phyloP scores from a whole-genome alignment of 495 filamentous ascomycete species.

The Aeminium ludgeri region DNA sequence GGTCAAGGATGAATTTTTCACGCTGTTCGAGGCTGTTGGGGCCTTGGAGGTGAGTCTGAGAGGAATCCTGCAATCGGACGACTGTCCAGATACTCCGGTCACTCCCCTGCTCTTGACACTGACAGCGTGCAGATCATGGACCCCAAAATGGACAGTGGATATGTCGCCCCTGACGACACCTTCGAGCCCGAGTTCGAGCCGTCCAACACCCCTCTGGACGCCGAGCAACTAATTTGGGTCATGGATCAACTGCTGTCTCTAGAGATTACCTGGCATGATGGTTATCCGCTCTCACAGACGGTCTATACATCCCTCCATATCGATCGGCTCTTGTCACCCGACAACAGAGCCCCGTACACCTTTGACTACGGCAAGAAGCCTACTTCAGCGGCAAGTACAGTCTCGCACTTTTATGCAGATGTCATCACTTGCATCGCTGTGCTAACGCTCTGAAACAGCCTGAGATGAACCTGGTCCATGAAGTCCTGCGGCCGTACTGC shows the following conservation, averaged over 20 bases:
- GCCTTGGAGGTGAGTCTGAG: slow-evolving; percentile 63
- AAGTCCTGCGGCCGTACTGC: slow-evolving; percentile 72
- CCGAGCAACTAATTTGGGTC: slow-evolving; percentile 73
- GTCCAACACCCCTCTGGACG: slow-evolving; percentile 39
- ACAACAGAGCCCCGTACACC: slow-evolving; percentile 47
- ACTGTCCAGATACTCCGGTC: not conserved
- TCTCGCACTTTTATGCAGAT: too few species aligned
- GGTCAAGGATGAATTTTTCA: slow-evolving; percentile 86
- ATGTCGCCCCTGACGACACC: slow-evolving; percentile 54
- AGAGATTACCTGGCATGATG: slow-evolving; percentile 93
- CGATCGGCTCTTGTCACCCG: slow-evolving; percentile 60
- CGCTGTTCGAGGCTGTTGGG: slow-evolving; percentile 82
- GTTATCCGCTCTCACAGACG: slow-evolving; percentile 84
- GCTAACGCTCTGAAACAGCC: slow-evolving; percentile 23
- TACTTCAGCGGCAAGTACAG: slow-evolving; percentile 11
- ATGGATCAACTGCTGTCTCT: slow-evolving; percentile 78
- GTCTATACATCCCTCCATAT: slow-evolving; percentile 90
- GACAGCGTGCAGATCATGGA: slow-evolving; percentile 70
- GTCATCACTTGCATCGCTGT: too few species aligned
- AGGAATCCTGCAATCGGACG: not conserved
- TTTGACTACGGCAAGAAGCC: slow-evolving; percentile 38
- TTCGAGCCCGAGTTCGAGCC: slow-evolving; percentile 79
- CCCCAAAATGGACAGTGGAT: slow-evolving; percentile 93
- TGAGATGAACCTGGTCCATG: slow-evolving; percentile 32
- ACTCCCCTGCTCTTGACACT: too few species aligned